A percentile compares a stretch with the other conserved stretches of the same genome.
phyloP scores from a whole-genome alignment of 2,329 filamentous ascomycete species.

The Nigrograna mackinnonii region DNA sequence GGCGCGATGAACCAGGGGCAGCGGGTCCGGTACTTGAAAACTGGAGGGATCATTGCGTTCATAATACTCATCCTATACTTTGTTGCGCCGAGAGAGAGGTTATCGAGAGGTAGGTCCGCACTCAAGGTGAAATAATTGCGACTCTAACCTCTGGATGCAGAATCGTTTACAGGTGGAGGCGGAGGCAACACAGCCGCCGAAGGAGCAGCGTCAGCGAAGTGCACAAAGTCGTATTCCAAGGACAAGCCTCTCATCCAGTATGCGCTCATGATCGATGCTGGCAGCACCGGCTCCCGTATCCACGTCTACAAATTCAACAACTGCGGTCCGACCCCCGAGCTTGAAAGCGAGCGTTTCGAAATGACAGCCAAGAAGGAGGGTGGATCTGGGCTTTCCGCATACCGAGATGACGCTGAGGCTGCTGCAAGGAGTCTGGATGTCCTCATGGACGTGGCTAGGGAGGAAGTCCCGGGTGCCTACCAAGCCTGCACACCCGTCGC shows the following conservation, averaged over 20 bases:
- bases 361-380: constrained; percentile 87
- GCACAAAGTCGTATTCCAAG: constrained; percentile 79
- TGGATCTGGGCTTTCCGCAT: constrained; percentile 80
- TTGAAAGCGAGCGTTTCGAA: constrained; percentile 90
- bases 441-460: constrained; percentile 83
- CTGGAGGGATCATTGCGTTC: constrained; percentile 62
- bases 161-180: constrained; percentile 10
- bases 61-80: constrained; percentile 62
- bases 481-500: constrained; percentile 92
- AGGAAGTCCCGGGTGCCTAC: constrained; percentile 82
- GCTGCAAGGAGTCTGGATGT: constrained; percentile 89
- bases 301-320: constrained; percentile 99
- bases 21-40: constrained; percentile 64
- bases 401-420: constrained; percentile 80
- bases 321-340: constrained; percentile 90
- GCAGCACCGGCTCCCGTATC: constrained; percentile 95
- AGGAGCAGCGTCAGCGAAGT: constrained; percentile 71
- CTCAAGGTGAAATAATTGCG: not conserved
- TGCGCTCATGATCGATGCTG: constrained; percentile 97
- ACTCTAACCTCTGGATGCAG: too few relatives aligned
- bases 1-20: constrained; percentile 65
- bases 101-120: constrained; percentile 26
- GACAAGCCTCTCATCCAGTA: constrained; percentile 96
- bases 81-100: constrained; percentile 49
- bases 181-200: constrained; percentile 53